phyloP scores from a whole-genome alignment of 495 filamentous ascomycete genomes.

The Xylaria curta region DNA sequence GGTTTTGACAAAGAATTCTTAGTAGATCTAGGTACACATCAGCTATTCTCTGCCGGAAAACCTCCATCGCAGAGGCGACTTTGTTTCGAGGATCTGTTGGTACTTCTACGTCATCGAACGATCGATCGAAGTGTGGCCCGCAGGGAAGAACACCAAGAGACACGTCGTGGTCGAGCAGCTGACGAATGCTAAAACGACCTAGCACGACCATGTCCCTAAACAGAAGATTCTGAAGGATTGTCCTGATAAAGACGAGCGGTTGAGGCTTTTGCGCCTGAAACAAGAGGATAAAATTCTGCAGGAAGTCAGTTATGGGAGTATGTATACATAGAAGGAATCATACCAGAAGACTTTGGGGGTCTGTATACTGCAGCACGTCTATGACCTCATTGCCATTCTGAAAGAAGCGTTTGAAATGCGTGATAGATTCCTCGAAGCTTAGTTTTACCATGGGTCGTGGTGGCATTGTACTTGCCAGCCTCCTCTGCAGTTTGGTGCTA shows the following conservation, averaged over 20 bases:
- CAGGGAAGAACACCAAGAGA: constrained; percentile 75
- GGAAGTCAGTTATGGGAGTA: constrained; percentile 19
- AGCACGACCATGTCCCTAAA: constrained; percentile 72
- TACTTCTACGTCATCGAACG: constrained; percentile 76
- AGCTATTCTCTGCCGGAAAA: constrained; percentile 75
- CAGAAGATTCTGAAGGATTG: constrained; percentile 77
- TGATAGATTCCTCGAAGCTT: constrained; percentile 71
- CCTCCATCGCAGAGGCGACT: constrained; percentile 78
- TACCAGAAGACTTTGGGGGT: constrained; percentile 72
- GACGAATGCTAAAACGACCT: constrained; percentile 69
- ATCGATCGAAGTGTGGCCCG: constrained; percentile 71
- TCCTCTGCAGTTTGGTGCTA: constrained; percentile 87
- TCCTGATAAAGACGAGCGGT: constrained; percentile 83
- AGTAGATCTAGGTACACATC: constrained; percentile 84
- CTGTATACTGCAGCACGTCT: constrained; percentile 69
- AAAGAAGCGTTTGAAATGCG: constrained; percentile 72
- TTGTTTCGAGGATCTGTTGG: constrained; percentile 78
- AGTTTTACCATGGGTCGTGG: constrained; percentile 87
- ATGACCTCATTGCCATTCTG: constrained; percentile 73
- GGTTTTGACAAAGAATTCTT: constrained; percentile 84
- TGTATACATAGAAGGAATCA: constrained; percentile 21
- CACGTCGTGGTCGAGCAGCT: constrained; percentile 81
- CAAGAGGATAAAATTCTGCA: constrained; percentile 68
- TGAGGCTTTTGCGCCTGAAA: constrained; percentile 82
- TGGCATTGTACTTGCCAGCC: constrained; percentile 88